Percentiles rank a stretch among this genome's conserved stretches.
These are phyloP conservation scores for Setaria italica DNA, from an alignment of 202 grass and related monocot species.

Conservation along the genomic window DNA sequence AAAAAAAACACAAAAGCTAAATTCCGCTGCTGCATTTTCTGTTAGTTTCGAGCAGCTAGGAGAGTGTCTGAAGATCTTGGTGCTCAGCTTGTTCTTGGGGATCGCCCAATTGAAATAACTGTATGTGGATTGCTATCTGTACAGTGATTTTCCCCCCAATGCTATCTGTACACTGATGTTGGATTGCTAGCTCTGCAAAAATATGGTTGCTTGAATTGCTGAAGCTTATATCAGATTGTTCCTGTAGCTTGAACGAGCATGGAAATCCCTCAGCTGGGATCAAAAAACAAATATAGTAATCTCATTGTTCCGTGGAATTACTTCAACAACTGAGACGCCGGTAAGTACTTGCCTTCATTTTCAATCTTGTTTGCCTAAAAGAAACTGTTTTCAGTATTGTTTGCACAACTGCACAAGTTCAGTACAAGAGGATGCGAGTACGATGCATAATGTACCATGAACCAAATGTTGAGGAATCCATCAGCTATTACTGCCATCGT, in stretches of 20 bases:
- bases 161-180: neutral
- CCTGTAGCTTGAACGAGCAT: conserved; percentile 88
- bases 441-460: neutral
- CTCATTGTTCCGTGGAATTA: conserved; percentile 74
- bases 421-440: neutral
- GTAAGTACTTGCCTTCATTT: conserved; percentile 44
- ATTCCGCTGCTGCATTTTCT: neutral
- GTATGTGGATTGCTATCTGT: conserved; percentile 44
- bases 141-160: neutral
- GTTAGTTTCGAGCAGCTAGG: conserved; percentile 79
- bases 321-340: conserved; percentile 44
- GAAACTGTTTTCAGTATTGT: neutral
- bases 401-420: neutral
- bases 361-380: neutral
- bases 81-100: conserved; percentile 89
- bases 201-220: neutral
- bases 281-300: conserved; percentile 69
- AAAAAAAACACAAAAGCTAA: neutral
- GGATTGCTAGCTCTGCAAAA: neutral
- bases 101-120: conserved; percentile 96
- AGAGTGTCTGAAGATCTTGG: conserved; percentile 90
- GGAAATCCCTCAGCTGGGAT: conserved; percentile 81
- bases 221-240: conserved; percentile 24
- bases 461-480: neutral
- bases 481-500: neutral